Base-by-base conservation (phyloP, 129 eudicot genomes). In the Tagetes erecta region DNA sequence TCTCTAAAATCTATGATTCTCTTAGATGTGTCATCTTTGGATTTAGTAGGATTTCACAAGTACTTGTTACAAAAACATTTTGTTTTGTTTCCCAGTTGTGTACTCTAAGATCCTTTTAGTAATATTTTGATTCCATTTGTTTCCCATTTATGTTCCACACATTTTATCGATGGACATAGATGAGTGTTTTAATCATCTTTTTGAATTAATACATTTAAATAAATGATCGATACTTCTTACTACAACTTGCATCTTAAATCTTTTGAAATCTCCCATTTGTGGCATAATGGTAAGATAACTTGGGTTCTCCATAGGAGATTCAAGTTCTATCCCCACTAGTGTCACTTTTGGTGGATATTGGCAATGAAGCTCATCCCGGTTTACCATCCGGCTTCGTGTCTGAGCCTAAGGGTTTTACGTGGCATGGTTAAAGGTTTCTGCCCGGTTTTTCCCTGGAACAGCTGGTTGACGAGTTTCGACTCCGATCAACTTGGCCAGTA, bases 31-130 rank as follows among this genome's bases (percentile, higher is more conserved):
- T 65, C 66, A 52, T 12, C 3, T 51, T 65, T 75, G 79, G 79
- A 75, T 75, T 66, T 75, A 64, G 72, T 75, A 50, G 52, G 79
- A 75, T 75, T 49, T 75, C 72, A 39, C 63, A 72, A 30, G 76
- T 72, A 72, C 67, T 72, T 40, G 67, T 53, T 75, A 50, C 12
- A 30, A 50, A 65, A 52, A 45, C 33, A 47, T 50, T 64, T n/a
- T 65, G 44, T 39, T 68, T 13, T 75, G 79, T 75, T 75, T 66
- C 79, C 79, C 79, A 38, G 51, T 51, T 75, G 44, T 75, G 64
- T 75, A 30, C 64, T 39, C 52, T 62, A 50, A 75, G 65, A 75
- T 75, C 76, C 64, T 64, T 64, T 27, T 59, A 49, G 58, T 37
- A 3, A 60, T 73, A 55, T 74, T 74, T 74, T 74, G 78, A 74